Conservation (phyloP, 257 asterid species). For the Petrea volubilis region DNA sequence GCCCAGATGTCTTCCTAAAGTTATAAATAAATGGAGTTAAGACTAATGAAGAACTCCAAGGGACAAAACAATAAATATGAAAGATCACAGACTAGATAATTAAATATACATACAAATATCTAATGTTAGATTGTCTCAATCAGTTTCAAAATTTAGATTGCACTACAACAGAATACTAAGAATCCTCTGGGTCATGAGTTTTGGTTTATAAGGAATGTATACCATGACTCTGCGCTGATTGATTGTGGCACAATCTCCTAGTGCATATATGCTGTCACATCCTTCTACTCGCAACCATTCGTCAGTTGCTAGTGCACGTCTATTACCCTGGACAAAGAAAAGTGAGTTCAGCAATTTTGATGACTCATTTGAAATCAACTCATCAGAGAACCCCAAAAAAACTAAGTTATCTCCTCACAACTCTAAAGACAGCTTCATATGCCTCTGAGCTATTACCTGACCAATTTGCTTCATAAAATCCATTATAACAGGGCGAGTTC, state of each 20-base stretch:
- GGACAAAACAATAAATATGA: background rate
- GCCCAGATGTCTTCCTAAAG: slow-evolving; percentile 81
- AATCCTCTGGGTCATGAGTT: no score
- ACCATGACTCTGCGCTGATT: slow-evolving; percentile 95
- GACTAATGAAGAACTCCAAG: slow-evolving; percentile 1
- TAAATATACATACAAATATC: no score
- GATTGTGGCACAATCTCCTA: slow-evolving; percentile 95
- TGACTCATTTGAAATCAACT: slow-evolving; percentile 9
- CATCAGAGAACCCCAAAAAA: background rate
- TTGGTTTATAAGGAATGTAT: slow-evolving; percentile 12
- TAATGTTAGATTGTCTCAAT: no score
- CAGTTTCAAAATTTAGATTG: no score
- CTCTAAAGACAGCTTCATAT: slow-evolving; percentile 2
- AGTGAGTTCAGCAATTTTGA: background rate
- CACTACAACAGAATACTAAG: no score
- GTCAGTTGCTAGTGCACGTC: slow-evolving; percentile 91
- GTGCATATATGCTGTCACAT: slow-evolving; percentile 65
- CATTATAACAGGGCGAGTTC: slow-evolving; percentile 87
- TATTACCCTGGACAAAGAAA: slow-evolving; percentile 48
- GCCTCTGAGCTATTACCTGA: slow-evolving; percentile 55
- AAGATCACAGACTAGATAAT: background rate
- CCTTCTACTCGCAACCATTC: slow-evolving; percentile 96
- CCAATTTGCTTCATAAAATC: slow-evolving; percentile 93
- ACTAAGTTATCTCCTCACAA: background rate
- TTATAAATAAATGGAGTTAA: background rate